phyloP scores from a whole-genome alignment of 192 early-diverging fungal species.

The Lunasporangiospora selenospora region DNA sequence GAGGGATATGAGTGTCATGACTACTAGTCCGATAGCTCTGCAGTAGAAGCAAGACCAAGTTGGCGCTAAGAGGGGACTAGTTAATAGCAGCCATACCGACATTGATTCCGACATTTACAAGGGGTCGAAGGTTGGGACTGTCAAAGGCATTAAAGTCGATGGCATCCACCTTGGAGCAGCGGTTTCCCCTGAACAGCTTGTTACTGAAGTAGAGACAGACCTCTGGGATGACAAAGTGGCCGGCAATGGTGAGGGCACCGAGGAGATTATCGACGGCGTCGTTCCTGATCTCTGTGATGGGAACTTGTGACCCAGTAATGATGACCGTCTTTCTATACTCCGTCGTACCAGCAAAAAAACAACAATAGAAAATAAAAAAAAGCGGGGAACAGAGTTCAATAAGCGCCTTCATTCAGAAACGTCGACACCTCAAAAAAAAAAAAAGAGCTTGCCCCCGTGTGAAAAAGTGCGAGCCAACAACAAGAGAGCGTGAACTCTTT shows the following conservation, averaged over 20 bases:
- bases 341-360: conserved; percentile 8
- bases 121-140: conserved; percentile 86
- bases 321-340: conserved; percentile 88
- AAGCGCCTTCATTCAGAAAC: too few species aligned
- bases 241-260: conserved; percentile 95
- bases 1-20: conserved; percentile 65
- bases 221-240: conserved; percentile 97
- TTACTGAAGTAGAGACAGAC: conserved; percentile 94
- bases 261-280: conserved; percentile 98
- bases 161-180: conserved; percentile 79
- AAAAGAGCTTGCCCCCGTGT: conserved; percentile 8
- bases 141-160: conserved; percentile 87
- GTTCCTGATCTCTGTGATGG: conserved; percentile 96
- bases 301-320: conserved; percentile 97
- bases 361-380: background rate
- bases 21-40: background rate
- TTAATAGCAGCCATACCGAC: conserved; percentile 62
- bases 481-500: background rate
- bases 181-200: conserved; percentile 92
- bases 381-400: background rate
- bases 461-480: conserved; percentile 15
- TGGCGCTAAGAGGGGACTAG: background rate
- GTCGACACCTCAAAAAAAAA: too few species aligned
- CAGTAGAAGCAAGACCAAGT: background rate
- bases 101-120: conserved; percentile 97